Base-by-base conservation (phyloP, 345 rosid species). In the Excoecaria cochinchinensis region DNA sequence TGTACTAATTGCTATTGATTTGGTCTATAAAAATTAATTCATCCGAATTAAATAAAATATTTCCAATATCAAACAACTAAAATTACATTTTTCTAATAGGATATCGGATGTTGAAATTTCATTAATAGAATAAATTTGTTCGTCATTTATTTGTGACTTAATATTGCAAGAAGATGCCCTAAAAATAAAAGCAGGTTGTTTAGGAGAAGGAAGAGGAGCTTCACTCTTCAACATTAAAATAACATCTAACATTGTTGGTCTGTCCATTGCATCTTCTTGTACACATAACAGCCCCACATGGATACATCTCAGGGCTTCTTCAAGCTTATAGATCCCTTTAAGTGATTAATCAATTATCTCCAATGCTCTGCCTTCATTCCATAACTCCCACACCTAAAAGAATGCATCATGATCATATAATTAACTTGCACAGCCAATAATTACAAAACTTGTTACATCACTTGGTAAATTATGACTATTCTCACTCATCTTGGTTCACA, bases 381-480 rank as follows among this genome's bases (percentile, higher is more conserved):
- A 74, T 13, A 74, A 57, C 13, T 74, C 74, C 78, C 82, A 74
- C 3, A 74, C 78, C 78, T n/a, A n/a, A n/a, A n/a, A n/a, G n/a
- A n/a, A n/a, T n/a, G n/a, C n/a, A n/a, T n/a, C n/a, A n/a, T n/a
- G n/a, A n/a, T n/a, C n/a, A n/a, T n/a, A n/a, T n/a, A n/a, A n/a
- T n/a, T n/a, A n/a, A n/a, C n/a, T n/a, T 79, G 74, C 1, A 57
- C 21, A 57, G 10, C 4, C 6, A 15, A 1, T 3, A 3, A 1
- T 55, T 16, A 4, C 6, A 17, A 4, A 16, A 55, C 6, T 17
- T 40, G 44, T 3, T 3, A 40, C 44, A 40, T 40, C 4, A 40
- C 31, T 31, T 31, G 31, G 31, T 31, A 31, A 31, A 31, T 31
- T 0, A 31, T 31, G 31, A 31, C 31, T 31, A 31, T 31, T 31